These are phyloP conservation scores for Aspergillus incahuasiensis DNA, from an alignment of 495 filamentous ascomycete genomes.

Conservation along the genomic window DNA sequence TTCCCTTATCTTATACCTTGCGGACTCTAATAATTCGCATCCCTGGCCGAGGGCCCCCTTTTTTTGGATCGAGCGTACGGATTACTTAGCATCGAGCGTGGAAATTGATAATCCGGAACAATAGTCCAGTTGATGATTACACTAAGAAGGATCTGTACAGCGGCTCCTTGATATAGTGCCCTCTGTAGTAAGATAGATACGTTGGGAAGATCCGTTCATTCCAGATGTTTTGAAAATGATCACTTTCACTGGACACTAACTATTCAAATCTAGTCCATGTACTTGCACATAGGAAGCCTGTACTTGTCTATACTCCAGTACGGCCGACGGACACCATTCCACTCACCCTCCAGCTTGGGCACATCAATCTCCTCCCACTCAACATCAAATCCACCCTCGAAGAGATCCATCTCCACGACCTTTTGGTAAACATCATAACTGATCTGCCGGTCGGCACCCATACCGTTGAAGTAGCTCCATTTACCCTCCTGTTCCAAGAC, in stretches of 20 bases:
- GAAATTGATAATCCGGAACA: neutral
- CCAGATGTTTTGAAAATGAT: neutral
- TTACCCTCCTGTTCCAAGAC: constrained; percentile 66
- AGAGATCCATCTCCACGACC: constrained; percentile 86
- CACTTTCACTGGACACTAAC: neutral
- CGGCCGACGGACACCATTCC: constrained; percentile 78
- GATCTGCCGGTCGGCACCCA: constrained; percentile 86
- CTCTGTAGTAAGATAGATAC: neutral
- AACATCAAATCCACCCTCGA: constrained; percentile 85
- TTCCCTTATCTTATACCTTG: neutral
- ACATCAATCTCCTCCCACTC: constrained; percentile 78
- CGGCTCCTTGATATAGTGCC: neutral
- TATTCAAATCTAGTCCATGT: constrained; percentile 45
- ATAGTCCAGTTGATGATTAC: neutral
- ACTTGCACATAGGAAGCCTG: constrained; percentile 59
- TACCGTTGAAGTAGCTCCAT: constrained; percentile 94
- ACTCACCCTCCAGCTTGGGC: constrained; percentile 60
- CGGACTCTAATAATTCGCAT: neutral
- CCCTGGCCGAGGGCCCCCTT: neutral
- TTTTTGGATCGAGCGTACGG: neutral
- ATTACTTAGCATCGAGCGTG: neutral
- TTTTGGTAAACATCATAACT: constrained; percentile 95
- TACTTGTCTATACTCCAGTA: constrained; percentile 87
- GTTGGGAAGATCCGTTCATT: neutral
- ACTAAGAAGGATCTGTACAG: neutral